A percentile compares a stretch with the other conserved stretches of the same genome.
Evolutionary conservation across 495 filamentous ascomycete genomes (phyloP).

Genomic region (Aspergillus bridgeri): DNA sequence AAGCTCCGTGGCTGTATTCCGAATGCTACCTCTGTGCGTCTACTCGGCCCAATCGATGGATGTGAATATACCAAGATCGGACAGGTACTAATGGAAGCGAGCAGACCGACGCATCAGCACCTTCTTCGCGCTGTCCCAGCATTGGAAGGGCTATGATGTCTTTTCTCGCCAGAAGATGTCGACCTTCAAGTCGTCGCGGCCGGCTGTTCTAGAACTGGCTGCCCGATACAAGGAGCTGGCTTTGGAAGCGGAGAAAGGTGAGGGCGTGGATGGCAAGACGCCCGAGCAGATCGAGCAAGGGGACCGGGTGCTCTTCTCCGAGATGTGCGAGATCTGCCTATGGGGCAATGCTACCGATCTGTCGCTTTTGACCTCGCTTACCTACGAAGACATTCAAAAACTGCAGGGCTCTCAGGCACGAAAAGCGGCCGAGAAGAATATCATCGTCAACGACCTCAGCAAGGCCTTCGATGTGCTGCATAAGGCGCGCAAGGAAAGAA

Average conservation of each 20-base stretch:
- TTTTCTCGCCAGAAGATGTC: constrained; percentile 88
- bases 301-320: constrained; percentile 74
- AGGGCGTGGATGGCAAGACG: constrained; percentile 28
- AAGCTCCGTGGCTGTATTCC: constrained; percentile 79
- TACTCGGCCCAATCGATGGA: background rate
- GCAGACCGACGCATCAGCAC: constrained; percentile 67
- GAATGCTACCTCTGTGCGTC: constrained; percentile 95
- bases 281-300: constrained; percentile 59
- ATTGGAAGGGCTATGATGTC: constrained; percentile 92
- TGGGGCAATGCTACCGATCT: constrained; percentile 98
- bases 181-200: constrained; percentile 89
- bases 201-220: constrained; percentile 87
- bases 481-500: constrained; percentile 54
- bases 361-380: constrained; percentile 81
- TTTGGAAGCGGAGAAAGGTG: constrained; percentile 44
- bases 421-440: constrained; percentile 81
- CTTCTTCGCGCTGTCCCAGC: constrained; percentile 68
- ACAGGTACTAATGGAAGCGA: constrained; percentile 17
- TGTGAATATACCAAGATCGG: background rate
- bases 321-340: constrained; percentile 95
- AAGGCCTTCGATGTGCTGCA: constrained; percentile 68
- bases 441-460: constrained; percentile 78
- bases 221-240: constrained; percentile 66
- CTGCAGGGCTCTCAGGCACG: constrained; percentile 85
- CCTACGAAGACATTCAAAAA: constrained; percentile 95